Evolutionary conservation across 169 alveolate species (phyloP).

Genomic region (Eimeria maxima): DNA sequence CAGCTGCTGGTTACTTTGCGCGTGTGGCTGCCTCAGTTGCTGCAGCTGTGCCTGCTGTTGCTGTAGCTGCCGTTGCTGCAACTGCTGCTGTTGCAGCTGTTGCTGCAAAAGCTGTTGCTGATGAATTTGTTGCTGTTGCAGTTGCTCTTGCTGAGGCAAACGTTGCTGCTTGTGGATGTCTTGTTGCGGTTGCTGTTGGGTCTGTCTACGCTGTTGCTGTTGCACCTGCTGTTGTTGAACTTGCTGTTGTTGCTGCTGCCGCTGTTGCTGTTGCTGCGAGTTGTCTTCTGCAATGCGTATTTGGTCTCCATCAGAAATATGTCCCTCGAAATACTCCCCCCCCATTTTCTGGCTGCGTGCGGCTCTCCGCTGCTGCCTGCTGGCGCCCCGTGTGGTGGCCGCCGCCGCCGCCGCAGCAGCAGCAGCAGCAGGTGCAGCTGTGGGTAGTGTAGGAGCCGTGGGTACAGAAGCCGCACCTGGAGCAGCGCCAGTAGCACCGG

Average conservation of each 20-base stretch:
- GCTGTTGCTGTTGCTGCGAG: constrained; percentile 49
- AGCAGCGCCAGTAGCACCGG: not conserved
- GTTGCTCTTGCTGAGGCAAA: constrained; percentile 42
- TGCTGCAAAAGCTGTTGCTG: constrained; percentile 10
- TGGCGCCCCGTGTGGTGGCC: constrained; percentile 15
- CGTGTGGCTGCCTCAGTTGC: constrained; percentile 25
- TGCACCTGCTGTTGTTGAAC: constrained; percentile 11
- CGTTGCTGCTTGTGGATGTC: constrained; percentile 52
- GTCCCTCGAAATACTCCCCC: constrained; percentile 53
- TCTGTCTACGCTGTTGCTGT: not conserved
- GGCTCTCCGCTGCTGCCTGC: constrained; percentile 44
- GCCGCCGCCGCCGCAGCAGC: constrained; percentile 11
- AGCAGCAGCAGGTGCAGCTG: constrained; percentile 1
- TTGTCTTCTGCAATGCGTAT: constrained; percentile 41
- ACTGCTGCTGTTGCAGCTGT: constrained; percentile 10
- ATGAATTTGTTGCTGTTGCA: constrained; percentile 2
- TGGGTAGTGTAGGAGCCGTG: constrained; percentile 4
- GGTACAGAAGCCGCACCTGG: constrained; percentile 16
- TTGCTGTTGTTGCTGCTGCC: constrained; percentile 30
- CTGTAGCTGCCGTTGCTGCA: constrained; percentile 28
- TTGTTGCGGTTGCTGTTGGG: constrained; percentile 32
- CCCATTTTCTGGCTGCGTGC: constrained; percentile 48
- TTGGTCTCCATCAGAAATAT: constrained; percentile 40
- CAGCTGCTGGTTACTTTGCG: not conserved
- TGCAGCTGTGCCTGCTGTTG: constrained; percentile 12